Evolutionary conservation across 495 filamentous ascomycete species (phyloP), one percentile per base, ranked within the genome.

Genomic region (Tetracladium marchalianum): DNA sequence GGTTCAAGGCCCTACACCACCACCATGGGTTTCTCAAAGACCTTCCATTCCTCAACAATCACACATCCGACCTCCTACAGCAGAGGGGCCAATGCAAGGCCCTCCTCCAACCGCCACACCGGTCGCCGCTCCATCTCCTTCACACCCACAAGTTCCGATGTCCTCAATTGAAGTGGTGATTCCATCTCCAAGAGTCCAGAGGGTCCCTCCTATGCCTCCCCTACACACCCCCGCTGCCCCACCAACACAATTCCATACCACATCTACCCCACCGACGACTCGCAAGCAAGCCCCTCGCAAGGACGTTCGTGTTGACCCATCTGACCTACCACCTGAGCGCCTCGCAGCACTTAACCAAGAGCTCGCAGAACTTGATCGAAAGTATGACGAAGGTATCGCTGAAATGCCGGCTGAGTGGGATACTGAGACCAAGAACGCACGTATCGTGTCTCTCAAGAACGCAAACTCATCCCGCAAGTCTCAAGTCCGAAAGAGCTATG

Each of bases 401-500:
- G 46, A 31, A 4, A 34, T 56, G 18, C 37, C 39, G 0, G 7
- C n/a, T 1, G 12, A 38, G 6, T 15, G 34, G 10, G 17, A 35
- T 0, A 31, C 31, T 17, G 35, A 11, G 11, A 40, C 46, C 15
- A 24, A 40, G 16, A 41, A 35, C 0, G 9, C 31, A 6, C 18
- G 43, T 16, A 7, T 43, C 2, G 18, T 32, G 4, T 52, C 48
- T 11, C 32, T 44, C n/a, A 55, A 52, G 22, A 55, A 54, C 38
- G 43, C n/a, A 6, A 44, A 52, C 35, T 44, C 55, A 10, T 49
- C 55, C 1, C 35, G 34, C 6, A 54, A 58, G 34, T 49, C 44
- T 16, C 48, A 52, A 17, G 55, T 58, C 27, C 45, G 55, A 13
- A 49, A 50, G 38, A 17, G n/a, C 8, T 52, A 50, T 31, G 46